Evolutionary conservation across 441 rosid species (phyloP), one percentile per base, ranked within the genome.

Genomic region (Eutrema salsugineum): DNA sequence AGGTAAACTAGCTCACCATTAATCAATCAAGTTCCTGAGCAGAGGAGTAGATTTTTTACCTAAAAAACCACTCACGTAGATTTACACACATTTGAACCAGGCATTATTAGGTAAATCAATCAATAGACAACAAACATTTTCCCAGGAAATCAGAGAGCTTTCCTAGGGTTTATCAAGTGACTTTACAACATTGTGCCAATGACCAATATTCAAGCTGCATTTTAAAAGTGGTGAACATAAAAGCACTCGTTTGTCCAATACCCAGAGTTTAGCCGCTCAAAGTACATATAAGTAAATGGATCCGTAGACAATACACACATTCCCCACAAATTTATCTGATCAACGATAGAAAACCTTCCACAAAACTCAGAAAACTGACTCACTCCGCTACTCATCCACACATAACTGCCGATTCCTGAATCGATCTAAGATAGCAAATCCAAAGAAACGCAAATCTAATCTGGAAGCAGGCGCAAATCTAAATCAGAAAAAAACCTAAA

Each of bases 341-440:
- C 27, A 47, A 69, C 28, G 20, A 47, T 43, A 27, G 5, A 11
- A 70, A 14, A 17, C 1, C 24, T 46, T 47, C 2, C 43, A 27
- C 27, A 71, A 40, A 20, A 40, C 42, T 46, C 54, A 51, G 46
- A 50, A 46, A 51, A 39, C 11, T 36, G 46, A 56, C 24, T 8
- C 55, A 12, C 9, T 17, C 32, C 22, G 36, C 65, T 11, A 40
- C 33, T 8, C 12, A 22, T 59, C 39, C 1, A n/a, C 36, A 35
- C 60, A n/a, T 5, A 56, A 5, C 39, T 39, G 11, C 1, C 12
- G 16, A 42, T 8, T 40, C 1, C 24, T 15, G 47, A 56, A 69
- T 76, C 76, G 67, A 70, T 70, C 79, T 49, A 76, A 49, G 63
- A 3, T 16, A 64, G 22, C 44, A 70, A 58, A 70, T 50, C 63